Percentiles rank a stretch among this genome's conserved stretches.
phyloP scores from a whole-genome alignment of 192 early-diverging fungal genomes.

The Mortierella hygrophila region DNA sequence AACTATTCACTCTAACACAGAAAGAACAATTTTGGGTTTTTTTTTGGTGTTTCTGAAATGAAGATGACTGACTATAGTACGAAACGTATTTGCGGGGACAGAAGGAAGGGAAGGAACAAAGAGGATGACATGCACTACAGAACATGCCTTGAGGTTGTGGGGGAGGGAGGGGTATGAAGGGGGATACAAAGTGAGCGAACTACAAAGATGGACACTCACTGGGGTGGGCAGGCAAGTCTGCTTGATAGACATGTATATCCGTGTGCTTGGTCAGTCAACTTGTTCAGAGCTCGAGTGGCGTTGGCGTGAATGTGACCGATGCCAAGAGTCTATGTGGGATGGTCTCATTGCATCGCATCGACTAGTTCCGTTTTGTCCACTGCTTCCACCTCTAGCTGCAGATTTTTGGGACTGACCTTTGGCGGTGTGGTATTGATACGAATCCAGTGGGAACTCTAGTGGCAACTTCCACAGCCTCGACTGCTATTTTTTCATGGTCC shows the following conservation, averaged over 20 bases:
- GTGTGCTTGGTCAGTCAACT: background rate
- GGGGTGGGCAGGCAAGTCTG: no score
- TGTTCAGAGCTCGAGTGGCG: background rate
- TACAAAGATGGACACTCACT: no score
- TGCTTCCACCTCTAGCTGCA: background rate
- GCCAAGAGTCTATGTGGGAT: background rate
- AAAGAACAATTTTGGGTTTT: no score
- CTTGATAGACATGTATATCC: background rate
- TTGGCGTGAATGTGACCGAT: constrained; percentile 9
- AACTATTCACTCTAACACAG: no score
- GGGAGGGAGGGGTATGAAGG: no score
- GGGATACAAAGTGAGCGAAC: no score
- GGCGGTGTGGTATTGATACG: background rate
- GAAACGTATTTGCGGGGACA: no score
- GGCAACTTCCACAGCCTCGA: background rate
- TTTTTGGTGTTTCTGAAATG: no score
- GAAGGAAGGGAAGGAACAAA: no score
- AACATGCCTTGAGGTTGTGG: no score
- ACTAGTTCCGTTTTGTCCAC: constrained; percentile 2
- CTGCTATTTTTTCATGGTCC: background rate
- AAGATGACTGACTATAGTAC: no score
- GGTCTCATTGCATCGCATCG: background rate
- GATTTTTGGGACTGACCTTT: background rate
- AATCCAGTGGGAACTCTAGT: background rate
- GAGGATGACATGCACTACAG: no score